Conservation (phyloP, 108 stramenopile genomes). For the Bacterosira constricta region DNA sequence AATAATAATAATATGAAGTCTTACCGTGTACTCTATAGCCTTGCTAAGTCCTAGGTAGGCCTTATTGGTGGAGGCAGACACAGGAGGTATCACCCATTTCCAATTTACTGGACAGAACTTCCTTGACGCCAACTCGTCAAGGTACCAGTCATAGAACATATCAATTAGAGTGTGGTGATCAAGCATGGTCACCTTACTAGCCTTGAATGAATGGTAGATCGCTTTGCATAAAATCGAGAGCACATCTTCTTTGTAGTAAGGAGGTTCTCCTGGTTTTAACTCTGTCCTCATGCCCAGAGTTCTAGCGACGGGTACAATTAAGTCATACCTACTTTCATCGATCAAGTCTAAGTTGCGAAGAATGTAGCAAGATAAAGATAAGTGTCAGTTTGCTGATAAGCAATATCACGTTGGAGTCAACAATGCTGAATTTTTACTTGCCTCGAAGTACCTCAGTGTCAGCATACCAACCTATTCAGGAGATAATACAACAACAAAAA, state of each 20-base stretch:
- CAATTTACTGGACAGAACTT: slow-evolving; percentile 27
- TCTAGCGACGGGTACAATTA: slow-evolving; percentile 19
- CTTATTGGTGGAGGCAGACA: slow-evolving; percentile 19
- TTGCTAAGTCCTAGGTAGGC: slow-evolving; percentile 24
- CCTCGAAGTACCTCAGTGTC: slow-evolving; percentile 27
- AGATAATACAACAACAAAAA: neutral
- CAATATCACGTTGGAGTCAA: too few species aligned
- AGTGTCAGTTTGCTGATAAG: too few species aligned
- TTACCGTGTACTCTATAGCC: slow-evolving; percentile 27
- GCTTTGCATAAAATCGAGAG: slow-evolving; percentile 15
- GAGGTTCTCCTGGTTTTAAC: slow-evolving; percentile 9
- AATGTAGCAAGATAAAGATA: too few species aligned
- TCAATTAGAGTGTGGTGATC: slow-evolving; percentile 38
- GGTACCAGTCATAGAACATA: slow-evolving; percentile 38
- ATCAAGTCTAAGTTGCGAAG: too few species aligned
- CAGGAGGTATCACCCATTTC: slow-evolving; percentile 28
- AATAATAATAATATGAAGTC: neutral
- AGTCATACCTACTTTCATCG: slow-evolving; percentile 26
- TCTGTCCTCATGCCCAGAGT: slow-evolving; percentile 12
- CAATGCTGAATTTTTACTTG: too few species aligned
- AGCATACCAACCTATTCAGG: slow-evolving; percentile 35
- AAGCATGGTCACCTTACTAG: slow-evolving; percentile 23
- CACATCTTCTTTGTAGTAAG: slow-evolving; percentile 21
- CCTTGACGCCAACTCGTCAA: slow-evolving; percentile 9
- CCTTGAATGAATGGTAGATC: slow-evolving; percentile 35